Conservation (phyloP, 164 flowering plant species). For the Magnolia sinica region DNA sequence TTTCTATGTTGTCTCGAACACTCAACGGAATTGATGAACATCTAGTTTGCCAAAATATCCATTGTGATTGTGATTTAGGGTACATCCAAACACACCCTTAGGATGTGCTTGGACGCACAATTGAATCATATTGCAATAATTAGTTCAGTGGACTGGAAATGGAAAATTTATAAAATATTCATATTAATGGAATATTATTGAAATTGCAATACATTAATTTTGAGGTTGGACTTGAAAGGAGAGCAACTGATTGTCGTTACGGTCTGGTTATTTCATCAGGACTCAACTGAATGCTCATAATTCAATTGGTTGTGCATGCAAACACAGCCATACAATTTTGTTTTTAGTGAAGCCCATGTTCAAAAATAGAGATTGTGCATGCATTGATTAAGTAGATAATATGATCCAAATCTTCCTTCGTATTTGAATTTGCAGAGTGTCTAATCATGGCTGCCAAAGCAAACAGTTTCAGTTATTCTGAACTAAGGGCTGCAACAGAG, state of each 20-base stretch:
- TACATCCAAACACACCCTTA: not conserved
- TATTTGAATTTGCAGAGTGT: conserved; percentile 41
- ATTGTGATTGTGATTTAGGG: not conserved
- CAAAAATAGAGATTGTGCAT: too few relatives aligned
- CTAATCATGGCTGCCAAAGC: conserved; percentile 55
- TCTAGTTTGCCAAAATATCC: too few relatives aligned
- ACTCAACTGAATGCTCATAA: not conserved
- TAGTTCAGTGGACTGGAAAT: not conserved
- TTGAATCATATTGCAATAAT: not conserved
- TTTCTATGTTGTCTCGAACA: not conserved
- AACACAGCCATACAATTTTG: too few relatives aligned
- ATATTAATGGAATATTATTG: not conserved
- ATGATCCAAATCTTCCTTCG: not conserved
- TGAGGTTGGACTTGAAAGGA: not conserved
- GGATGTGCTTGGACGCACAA: not conserved
- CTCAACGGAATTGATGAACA: too few relatives aligned
- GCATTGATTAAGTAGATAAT: not conserved
- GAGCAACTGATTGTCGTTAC: not conserved
- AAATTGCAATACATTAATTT: too few relatives aligned
- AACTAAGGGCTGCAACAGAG: conserved; percentile 61
- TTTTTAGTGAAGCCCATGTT: too few relatives aligned
- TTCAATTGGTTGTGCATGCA: not conserved
- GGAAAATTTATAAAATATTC: not conserved
- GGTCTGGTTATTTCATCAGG: not conserved
- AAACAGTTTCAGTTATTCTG: conserved; percentile 60